These are phyloP conservation scores for Arctium lappa DNA, from an alignment of 129 eudicot species.

Conservation along the genomic window DNA sequence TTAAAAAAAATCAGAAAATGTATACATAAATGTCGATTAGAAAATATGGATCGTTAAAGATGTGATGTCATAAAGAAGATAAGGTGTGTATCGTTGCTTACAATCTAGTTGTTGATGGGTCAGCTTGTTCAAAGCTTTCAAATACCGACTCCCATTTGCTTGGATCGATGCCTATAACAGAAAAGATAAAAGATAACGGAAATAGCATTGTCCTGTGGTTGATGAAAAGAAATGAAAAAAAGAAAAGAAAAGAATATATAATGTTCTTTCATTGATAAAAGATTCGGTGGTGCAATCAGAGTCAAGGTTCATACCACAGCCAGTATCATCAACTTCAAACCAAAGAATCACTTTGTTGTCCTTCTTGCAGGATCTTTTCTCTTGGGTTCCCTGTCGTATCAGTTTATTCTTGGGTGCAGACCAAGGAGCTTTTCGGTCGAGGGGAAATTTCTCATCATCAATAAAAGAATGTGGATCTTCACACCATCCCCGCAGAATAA, in stretches of 20 bases:
- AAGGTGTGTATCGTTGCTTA: slow-evolving; percentile 29
- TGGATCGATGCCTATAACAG: slow-evolving; percentile 42
- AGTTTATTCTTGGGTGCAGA: slow-evolving; percentile 28
- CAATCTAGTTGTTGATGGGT: slow-evolving; percentile 93
- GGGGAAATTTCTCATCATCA: slow-evolving; percentile 15
- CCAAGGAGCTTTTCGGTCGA: slow-evolving; percentile 14
- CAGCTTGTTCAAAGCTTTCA: slow-evolving; percentile 99
- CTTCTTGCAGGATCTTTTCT: slow-evolving; percentile 40
- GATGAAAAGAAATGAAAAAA: not conserved
- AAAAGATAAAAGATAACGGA: not conserved
- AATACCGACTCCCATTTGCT: slow-evolving; percentile 44
- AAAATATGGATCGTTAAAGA: not conserved
- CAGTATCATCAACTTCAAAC: slow-evolving; percentile 47
- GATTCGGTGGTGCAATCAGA: not conserved
- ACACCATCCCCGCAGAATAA: slow-evolving; percentile 64
- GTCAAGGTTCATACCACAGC: slow-evolving; percentile 46
- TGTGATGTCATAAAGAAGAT: not conserved
- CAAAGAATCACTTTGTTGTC: slow-evolving; percentile 37
- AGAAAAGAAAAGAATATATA: not conserved
- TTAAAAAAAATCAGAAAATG: not conserved
- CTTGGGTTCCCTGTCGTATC: slow-evolving; percentile 32
- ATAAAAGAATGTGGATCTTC: slow-evolving; percentile 37
- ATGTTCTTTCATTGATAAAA: not conserved
- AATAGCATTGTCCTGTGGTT: slow-evolving; percentile 6
- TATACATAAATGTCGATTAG: not conserved